Base-by-base conservation (phyloP, 495 filamentous ascomycete species). In the Zalerion maritima region DNA sequence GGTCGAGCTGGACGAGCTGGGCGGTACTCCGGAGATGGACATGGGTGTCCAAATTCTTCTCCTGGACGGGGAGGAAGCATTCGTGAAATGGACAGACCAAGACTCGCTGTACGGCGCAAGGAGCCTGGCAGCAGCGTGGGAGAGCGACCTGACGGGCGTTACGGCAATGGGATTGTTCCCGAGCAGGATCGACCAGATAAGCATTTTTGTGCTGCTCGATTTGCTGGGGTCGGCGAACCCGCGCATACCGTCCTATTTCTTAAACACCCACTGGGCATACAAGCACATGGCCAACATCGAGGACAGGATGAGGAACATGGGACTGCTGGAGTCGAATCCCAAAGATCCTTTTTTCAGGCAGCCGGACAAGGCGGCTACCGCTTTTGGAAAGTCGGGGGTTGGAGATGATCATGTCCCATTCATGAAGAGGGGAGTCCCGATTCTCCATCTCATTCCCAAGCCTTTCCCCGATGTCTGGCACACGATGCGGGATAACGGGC, bases 1-100 rank as follows among this genome's bases (percentile, higher is more conserved):
- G 50, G 47, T 36, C 18, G 50, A 24, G 27, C 42, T 50, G 1
- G 53, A 46, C 13, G 39, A 54, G 23, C n/a, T n/a, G n/a, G 47
- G 40, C 18, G 47, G 51, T 18, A 45, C 38, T 20, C 24, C 48
- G 4, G 43, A 51, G 15, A 49, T 52, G 32, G 58, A 60, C 31
- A 68, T 64, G 41, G 85, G 85, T 3, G 64, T 94, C 24, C 86
- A 93, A 59, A 71, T 94, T 11, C 37, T 94, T 20, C 69, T 94
- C 28, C 45, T 94, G 13, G 86, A 94, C 41, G 86, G 86, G 4
- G 85, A 94, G 55, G 86, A 94, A 55, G 81, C 86, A 3, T 93
- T 89, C 52, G 49, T 65, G 12, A 42, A 35, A 0, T 93, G 85
- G 85, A 75, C 72, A 12, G 67, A 62, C 17, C 65, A 61, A 1